Conservation (phyloP, 495 filamentous ascomycete genomes). For the Neurospora sp. region DNA sequence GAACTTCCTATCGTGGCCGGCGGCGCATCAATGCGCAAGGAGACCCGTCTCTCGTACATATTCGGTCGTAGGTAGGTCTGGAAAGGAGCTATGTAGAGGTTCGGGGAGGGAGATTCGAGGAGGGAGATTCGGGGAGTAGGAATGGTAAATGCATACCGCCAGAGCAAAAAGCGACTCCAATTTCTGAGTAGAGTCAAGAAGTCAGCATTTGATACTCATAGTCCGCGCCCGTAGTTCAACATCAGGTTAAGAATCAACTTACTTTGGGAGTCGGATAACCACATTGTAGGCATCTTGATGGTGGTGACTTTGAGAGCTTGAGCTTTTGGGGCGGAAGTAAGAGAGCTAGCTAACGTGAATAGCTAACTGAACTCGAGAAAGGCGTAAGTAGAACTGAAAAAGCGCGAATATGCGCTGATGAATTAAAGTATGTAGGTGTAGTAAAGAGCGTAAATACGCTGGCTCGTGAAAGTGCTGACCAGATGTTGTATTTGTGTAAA, state of each 20-base stretch:
- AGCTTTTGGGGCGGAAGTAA: not conserved
- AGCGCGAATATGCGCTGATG: not conserved
- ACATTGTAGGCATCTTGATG: conserved; percentile 56
- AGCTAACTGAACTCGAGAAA: not conserved
- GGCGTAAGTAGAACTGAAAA: not conserved
- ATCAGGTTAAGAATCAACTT: conserved; percentile 22
- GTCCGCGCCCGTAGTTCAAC: not conserved
- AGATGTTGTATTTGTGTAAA: not conserved
- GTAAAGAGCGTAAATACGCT: not conserved
- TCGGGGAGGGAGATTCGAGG: not conserved
- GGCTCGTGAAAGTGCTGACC: not conserved
- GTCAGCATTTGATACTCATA: not conserved
- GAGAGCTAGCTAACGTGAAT: not conserved
- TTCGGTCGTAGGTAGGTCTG: not conserved
- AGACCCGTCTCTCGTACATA: not conserved
- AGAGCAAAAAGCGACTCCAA: conserved; percentile 91
- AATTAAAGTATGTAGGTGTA: not conserved
- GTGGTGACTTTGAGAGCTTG: not conserved
- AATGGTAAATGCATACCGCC: conserved; percentile 59
- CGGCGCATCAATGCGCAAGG: not conserved
- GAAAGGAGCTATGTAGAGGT: not conserved
- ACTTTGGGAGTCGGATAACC: conserved; percentile 96
- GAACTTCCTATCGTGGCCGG: not conserved
- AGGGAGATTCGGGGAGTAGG: not conserved
- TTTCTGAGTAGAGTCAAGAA: conserved; percentile 45